Evolutionary conservation across 2,329 filamentous ascomycete species (phyloP).

Genomic region (Aspergillus bombycis): DNA sequence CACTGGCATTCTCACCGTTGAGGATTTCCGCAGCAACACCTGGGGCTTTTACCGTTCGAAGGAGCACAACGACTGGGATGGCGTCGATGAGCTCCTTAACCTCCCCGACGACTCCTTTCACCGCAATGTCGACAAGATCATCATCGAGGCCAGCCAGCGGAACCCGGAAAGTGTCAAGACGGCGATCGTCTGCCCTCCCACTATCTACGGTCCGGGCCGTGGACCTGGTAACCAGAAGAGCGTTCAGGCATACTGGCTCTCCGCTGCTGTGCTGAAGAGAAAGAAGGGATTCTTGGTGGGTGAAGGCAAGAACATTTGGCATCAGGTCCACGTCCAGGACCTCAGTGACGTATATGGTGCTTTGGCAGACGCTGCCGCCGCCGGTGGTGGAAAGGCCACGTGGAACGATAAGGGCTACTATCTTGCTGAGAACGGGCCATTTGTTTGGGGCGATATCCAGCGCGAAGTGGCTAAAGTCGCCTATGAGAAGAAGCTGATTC

Average conservation of each 20-base stretch:
- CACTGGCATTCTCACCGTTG: slow-evolving; percentile 46
- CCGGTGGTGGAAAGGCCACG: slow-evolving; percentile 43
- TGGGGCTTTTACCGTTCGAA: slow-evolving; percentile 48
- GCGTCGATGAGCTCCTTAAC: slow-evolving; percentile 44
- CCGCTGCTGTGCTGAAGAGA: slow-evolving; percentile 39
- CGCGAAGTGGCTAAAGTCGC: slow-evolving; percentile 49
- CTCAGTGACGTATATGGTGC: slow-evolving; percentile 41
- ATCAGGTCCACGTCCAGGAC: slow-evolving; percentile 47
- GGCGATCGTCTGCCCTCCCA: slow-evolving; percentile 46
- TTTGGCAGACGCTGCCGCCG: slow-evolving; percentile 43
- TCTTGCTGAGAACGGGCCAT: slow-evolving; percentile 48
- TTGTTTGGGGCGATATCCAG: slow-evolving; percentile 46
- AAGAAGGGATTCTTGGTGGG: slow-evolving; percentile 45
- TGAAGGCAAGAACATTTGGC: slow-evolving; percentile 44
- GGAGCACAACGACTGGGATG: slow-evolving; percentile 52
- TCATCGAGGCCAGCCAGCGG: slow-evolving; percentile 33
- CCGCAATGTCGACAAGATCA: slow-evolving; percentile 45
- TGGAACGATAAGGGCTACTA: slow-evolving; percentile 54
- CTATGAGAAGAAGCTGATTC: slow-evolving; percentile 57
- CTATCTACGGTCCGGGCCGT: slow-evolving; percentile 45
- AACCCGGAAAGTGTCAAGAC: slow-evolving; percentile 36
- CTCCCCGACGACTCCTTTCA: slow-evolving; percentile 46
- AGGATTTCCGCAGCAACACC: slow-evolving; percentile 43
- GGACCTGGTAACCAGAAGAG: slow-evolving; percentile 44
- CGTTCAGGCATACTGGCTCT: slow-evolving; percentile 46